Base-by-base conservation (phyloP, 2,329 filamentous ascomycete species). In the Ploettnerulaceae sp. region DNA sequence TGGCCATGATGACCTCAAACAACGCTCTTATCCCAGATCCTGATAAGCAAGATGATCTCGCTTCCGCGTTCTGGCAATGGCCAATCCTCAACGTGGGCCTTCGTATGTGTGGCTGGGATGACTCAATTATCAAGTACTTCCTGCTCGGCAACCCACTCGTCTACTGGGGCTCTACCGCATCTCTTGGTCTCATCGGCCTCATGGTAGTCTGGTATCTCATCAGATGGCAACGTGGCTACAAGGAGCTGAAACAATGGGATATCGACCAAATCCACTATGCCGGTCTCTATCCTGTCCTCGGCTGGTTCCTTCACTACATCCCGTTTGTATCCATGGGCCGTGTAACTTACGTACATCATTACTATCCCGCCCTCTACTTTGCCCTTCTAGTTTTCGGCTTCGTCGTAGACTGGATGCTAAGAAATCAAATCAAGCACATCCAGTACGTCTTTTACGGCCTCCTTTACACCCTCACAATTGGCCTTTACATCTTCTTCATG, bases 1-100 rank as follows among this genome's bases (percentile, higher is more conserved):
- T 98, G 52, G 93, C 93, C 53, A 98, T 98, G 93, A 96, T 97
- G 91, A 98, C 93, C 3, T 97, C 93, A 29, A 98, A 98, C 77
- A 98, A 98, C 64, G 93, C 93, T 18, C 81, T 98, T 35, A 89
- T 98, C 15, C 93, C 93, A 3, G 93, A 98, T 63, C 91, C 93
- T 4, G 93, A 98, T 67, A 98, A 98, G 78, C 93, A 98, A 68
- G 93, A 98, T 62, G 93, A 98, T 63, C 80, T 98, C 37, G 93
- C 93, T 24, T 98, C 93, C 11, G 76, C 89, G 57, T 96, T 90
- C 75, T 98, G 93, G 93, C 90, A 98, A 70, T 98, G 93, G 93
- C 93, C 93, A 15, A 81, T 98, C 54, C 81, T 98, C 31, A 76
- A 97, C 61, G 93, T 97, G 47, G 93, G 93, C 65, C 81, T 98